These are phyloP conservation scores for Myriosclerotinia scirpicola DNA, from an alignment of 2,329 filamentous ascomycete genomes.

Conservation along the genomic window DNA sequence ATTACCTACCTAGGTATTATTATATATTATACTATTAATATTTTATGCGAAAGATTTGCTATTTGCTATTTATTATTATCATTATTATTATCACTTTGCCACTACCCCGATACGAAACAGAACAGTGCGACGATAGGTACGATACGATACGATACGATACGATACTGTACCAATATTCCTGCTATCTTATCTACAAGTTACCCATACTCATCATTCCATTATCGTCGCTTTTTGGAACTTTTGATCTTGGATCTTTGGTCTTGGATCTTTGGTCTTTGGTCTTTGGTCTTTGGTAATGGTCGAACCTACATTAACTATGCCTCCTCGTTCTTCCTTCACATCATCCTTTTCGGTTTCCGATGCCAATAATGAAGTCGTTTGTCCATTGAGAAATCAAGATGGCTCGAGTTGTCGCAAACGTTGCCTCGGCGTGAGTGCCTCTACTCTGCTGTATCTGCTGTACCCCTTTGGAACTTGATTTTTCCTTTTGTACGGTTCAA, in stretches of 20 bases:
- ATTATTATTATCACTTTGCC: constrained; percentile 9
- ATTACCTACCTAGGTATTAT: background rate
- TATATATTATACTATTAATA: background rate
- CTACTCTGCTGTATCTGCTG: constrained; percentile 38
- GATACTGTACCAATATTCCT: constrained; percentile 20
- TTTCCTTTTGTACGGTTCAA: constrained; percentile 37
- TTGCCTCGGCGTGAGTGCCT: constrained; percentile 88
- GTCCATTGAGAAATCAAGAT: constrained; percentile 93
- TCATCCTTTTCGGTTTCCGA: constrained; percentile 91
- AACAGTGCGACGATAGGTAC: no score
- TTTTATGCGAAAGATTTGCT: constrained; percentile 9
- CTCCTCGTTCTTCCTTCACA: constrained; percentile 81
- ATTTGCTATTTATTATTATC: background rate
- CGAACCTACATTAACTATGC: constrained; percentile 66
- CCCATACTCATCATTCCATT: no score
- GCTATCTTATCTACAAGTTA: constrained; percentile 3
- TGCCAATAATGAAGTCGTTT: constrained; percentile 93
- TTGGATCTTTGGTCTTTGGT: no score
- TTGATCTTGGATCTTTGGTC: no score
- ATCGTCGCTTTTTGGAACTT: no score
- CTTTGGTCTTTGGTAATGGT: constrained; percentile 50
- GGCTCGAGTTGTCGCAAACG: constrained; percentile 95
- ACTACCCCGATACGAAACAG: no score
- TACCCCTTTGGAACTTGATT: constrained; percentile 34
- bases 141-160: background rate